Percentiles rank a stretch among this genome's conserved stretches.
phyloP scores from a whole-genome alignment of 106 monocot species.

The Dendrobium nobile region DNA sequence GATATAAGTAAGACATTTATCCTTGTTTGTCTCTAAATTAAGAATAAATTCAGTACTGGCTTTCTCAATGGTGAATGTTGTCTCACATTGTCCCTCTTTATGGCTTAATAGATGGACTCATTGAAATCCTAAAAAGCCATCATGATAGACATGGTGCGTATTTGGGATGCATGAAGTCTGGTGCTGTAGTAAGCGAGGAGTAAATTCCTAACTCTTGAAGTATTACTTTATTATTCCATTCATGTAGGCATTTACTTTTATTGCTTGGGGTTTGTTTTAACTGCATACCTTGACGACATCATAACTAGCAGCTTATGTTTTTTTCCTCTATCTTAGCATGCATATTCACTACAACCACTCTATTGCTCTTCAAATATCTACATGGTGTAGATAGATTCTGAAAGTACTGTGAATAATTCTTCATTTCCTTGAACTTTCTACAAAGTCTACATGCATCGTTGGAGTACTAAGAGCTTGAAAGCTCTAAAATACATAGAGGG shows the following conservation, averaged over 20 bases:
- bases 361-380: neutral
- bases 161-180: constrained; percentile 99
- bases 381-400: neutral
- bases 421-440: neutral
- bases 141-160: constrained; percentile 60
- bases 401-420: neutral
- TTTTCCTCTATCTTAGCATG: neutral
- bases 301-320: neutral
- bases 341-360: neutral
- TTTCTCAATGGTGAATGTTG: constrained; percentile 1
- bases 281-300: neutral
- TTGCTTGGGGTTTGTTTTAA: neutral
- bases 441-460: neutral
- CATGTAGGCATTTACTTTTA: neutral
- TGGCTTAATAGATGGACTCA: constrained; percentile 55
- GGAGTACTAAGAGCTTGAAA: neutral
- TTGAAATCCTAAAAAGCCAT: constrained; percentile 81
- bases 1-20: constrained; percentile 44
- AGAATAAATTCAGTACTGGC: neutral
- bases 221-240: neutral
- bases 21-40: neutral
- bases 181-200: constrained; percentile 75
- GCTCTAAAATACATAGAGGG: neutral
- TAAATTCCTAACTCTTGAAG: constrained; percentile 35
- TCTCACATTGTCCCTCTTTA: neutral